Base-by-base conservation (phyloP, 2,329 filamentous ascomycete genomes). In the Cladophialophora chaetospira region DNA sequence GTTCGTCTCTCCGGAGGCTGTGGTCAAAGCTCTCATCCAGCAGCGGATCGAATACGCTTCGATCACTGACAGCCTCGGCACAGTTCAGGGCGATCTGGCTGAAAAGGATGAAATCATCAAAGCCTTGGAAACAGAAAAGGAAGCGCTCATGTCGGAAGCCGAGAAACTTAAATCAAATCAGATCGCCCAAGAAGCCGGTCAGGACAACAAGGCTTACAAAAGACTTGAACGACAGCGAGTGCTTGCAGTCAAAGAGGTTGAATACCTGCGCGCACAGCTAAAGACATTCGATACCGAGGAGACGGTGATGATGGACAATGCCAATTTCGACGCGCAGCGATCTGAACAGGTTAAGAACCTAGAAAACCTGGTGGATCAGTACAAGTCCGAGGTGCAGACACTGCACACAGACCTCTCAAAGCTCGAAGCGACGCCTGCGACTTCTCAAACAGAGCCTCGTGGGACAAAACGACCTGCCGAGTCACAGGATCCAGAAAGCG, bases 261-360 rank as follows among this genome's bases (percentile, higher is more conserved):
- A 97, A 65, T 96, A 96, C 70, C 81, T 99, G 5, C 88, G 94
- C 19, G 93, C 91, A 0, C 94, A 99, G 72, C 81, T 97, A 53
- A 92, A 92, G 73, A 88, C 89, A 0, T 88, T 95, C 58, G 90
- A 97, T 67, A 83, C 85, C 0, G 94, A 99, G 72, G 92, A 97
- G 67, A 84, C 85, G 51, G 92, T 92, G 0, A 88, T 97, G 75
- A 86, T 93, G 43, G 64, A 89, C 0, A 89, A 91, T 29, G 85
- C 83, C 29, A 72, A 71, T 40, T 87, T 88, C 52, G 90, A 99
- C 67, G 83, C 55, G 6, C 64, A 62, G 48, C 93, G 91, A 62
- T 77, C 81, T 0, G 80, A 87, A 60, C 87, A 91, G 19, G 87
- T 96, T 15, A 82, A 87, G 48, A 86, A 94, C 60, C 83, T 99